These are phyloP conservation scores for Nannochloropsis gaditana DNA, from an alignment of 108 stramenopile genomes.

Conservation along the genomic window DNA sequence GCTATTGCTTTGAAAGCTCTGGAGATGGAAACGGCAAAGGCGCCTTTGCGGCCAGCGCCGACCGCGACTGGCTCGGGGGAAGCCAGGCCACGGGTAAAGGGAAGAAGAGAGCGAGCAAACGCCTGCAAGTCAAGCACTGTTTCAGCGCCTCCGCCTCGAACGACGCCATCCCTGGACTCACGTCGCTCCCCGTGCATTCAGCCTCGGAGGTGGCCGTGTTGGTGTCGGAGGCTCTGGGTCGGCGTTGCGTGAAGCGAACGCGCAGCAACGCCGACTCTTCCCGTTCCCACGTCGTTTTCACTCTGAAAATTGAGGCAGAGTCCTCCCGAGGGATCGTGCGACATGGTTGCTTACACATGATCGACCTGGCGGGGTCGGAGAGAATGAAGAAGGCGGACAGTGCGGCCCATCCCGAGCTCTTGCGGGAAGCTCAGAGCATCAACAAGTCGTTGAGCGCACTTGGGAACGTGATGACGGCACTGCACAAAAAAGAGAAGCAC, in stretches of 20 bases:
- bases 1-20: background rate
- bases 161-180: background rate
- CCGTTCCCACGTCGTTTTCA: constrained; percentile 91
- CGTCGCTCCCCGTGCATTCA: background rate
- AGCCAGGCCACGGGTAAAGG: constrained; percentile 55
- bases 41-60: background rate
- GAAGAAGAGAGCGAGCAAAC: background rate
- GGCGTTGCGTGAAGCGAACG: constrained; percentile 54
- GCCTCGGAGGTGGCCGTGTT: background rate
- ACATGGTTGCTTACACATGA: constrained; percentile 65
- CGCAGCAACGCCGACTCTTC: constrained; percentile 91
- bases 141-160: background rate
- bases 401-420: constrained; percentile 61
- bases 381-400: constrained; percentile 92
- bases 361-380: constrained; percentile 98
- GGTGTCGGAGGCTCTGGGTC: background rate
- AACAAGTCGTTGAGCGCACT: constrained; percentile 95
- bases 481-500: constrained; percentile 46
- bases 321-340: background rate
- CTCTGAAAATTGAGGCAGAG: constrained; percentile 54
- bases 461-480: constrained; percentile 94
- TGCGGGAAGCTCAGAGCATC: constrained; percentile 96
- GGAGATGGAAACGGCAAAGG: background rate
- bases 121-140: background rate
- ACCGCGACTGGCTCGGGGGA: constrained; percentile 25